Evolutionary conservation across 768 basidiomycete species (phyloP), one percentile per base, ranked within the genome.

Genomic region (Boletus vinaceobasis): DNA sequence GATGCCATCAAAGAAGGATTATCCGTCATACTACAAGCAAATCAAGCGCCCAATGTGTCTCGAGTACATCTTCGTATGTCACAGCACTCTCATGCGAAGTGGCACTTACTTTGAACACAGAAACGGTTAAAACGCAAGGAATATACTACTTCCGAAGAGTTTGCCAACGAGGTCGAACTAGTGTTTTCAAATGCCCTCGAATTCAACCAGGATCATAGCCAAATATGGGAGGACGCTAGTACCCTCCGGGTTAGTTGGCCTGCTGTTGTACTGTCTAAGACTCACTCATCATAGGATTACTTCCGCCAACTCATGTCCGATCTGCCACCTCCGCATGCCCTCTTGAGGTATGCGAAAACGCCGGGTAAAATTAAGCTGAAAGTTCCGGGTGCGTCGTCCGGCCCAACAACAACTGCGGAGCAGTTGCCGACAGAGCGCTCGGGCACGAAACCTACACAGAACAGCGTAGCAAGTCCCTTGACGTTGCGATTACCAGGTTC

Each of bases 141-240:
- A 60, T 98, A 96, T 66, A 63, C 67, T 21, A 80, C 77, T 2
- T 73, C 81, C 6, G 75, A 79, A 5, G 86, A 88, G 26, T 96
- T 95, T 64, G 86, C 87, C 42, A 82, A 82, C 9, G 95, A 98
- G 55, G 87, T 95, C 14, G 91, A 94, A 62, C 79, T 94, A 39
- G 88, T 98, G 26, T 96, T 94, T 72, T 81, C 84, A 7, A 98
- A 98, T 67, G 95, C 93, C 10, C 77, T 91, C 68, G 72, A 80
- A 53, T 98, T 94, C 73, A 98, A 98, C 62, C 85, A 83, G 64
- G 93, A 96, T 29, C 84, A 88, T 64, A 90, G 87, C 27, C 79
- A 72, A 52, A 89, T 93, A 29, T 93, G 88, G 86, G 84, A 89
- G 61, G 89, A 91, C 62, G 90, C 91, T 19, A 66, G 78, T 19